Evolutionary conservation across 2,329 filamentous ascomycete species (phyloP), one percentile per base, ranked within the genome.

Genomic region (Fonsecaea pedrosoi): DNA sequence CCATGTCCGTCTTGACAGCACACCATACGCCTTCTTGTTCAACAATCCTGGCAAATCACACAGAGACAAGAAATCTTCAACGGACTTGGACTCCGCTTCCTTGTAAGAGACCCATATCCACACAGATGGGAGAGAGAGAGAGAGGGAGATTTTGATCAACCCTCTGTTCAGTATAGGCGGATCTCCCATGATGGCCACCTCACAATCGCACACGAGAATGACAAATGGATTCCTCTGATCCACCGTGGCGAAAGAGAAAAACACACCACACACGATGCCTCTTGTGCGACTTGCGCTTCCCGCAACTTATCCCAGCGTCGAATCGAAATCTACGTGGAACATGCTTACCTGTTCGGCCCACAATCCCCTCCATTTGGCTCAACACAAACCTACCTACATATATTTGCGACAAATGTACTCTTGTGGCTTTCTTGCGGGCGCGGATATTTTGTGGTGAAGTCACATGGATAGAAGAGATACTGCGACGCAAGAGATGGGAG

Each of bases 21-120:
- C 25, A 25, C 25, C 2, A 40, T 13, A 40, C 37, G 15, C 9
- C 37, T 40, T 37, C 37, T 40, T 13, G 13, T 4, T 40, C 37
- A 13, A 5, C 35, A 12, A 37, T 2, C 35, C 35, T 12, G 10
- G 7, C 10, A 12, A 37, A 8, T 12, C 35, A 37, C 7, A 37
- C 18, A 25, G 15, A 12, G 4, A 21, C 25, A 25, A 25, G 25
- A 25, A 25, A 25, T 3, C 2, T 25, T 25, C 25, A n/a, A 59
- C 56, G 56, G 56, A 59, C 56, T 25, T 59, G 35, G 21, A 59
- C 37, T 59, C 56, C 56, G 56, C 6, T 15, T 59, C 56, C 10
- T 15, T 32, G 2, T 0, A 25, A 21, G 18, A 7, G 21, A 40
- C 15, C 38, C 37, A n/a, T 42, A 25, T 3, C 2, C 25, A 2